Percentiles rank a stretch among this genome's conserved stretches.
phyloP scores from a whole-genome alignment of 768 basidiomycete species.

The Saitozyma sp. region DNA sequence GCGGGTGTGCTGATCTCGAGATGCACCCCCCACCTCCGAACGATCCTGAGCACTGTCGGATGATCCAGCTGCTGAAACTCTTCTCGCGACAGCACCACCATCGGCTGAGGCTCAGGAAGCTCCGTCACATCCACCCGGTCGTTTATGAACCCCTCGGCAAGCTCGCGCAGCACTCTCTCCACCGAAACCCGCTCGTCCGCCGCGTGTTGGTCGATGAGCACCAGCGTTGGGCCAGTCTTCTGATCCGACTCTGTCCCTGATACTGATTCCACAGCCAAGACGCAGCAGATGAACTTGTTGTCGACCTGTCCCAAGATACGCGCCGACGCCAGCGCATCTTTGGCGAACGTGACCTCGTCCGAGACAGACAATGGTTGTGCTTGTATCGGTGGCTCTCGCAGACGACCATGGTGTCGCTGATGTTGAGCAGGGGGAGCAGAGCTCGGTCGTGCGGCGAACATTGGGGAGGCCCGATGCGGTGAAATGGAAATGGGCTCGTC shows the following conservation, averaged over 20 bases:
- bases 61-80: conserved; percentile 61
- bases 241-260: not conserved
- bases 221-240: conserved; percentile 54
- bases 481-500: too few relatives aligned
- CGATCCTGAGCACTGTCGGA: conserved; percentile 15
- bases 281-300: conserved; percentile 82
- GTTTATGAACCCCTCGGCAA: conserved; percentile 66
- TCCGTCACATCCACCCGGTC: conserved; percentile 53
- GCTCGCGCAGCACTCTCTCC: conserved; percentile 71
- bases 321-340: too few relatives aligned
- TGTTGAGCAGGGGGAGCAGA: too few relatives aligned
- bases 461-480: too few relatives aligned
- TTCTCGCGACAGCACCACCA: conserved; percentile 65
- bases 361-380: too few relatives aligned
- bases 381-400: too few relatives aligned
- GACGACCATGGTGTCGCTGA: too few relatives aligned
- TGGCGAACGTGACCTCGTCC: too few relatives aligned
- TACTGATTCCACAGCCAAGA: conserved; percentile 19
- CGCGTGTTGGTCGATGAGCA: conserved; percentile 95
- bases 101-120: conserved; percentile 58
- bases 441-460: too few relatives aligned
- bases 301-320: conserved; percentile 81
- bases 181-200: conserved; percentile 95
- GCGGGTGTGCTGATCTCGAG: conserved; percentile 13
- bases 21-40: conserved; percentile 47